phyloP scores from a whole-genome alignment of 2,329 filamentous ascomycete genomes.

The Colletotrichum gigasporum region DNA sequence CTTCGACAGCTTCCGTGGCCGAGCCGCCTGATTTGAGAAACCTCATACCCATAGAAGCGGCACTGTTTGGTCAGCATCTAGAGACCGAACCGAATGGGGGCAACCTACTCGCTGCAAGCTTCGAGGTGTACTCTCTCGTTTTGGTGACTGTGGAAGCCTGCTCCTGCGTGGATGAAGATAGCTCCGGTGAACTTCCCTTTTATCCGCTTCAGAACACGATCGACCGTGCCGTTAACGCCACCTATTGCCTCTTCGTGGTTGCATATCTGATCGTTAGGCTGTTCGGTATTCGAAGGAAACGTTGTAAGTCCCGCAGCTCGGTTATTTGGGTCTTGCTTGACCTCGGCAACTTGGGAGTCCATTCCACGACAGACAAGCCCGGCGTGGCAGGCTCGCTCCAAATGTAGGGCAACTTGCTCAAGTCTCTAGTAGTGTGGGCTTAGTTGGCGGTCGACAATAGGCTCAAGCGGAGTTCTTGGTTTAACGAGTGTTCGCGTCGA shows the following conservation, averaged over 20 bases:
- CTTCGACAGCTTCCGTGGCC: slow-evolving; percentile 89
- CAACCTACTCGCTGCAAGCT: slow-evolving; percentile 85
- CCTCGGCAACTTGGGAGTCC: slow-evolving; percentile 2
- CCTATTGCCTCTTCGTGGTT: background rate
- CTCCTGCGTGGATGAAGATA: slow-evolving; percentile 95
- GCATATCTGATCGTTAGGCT: background rate
- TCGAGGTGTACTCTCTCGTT: slow-evolving; percentile 88
- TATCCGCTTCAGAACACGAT: slow-evolving; percentile 47
- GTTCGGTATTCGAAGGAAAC: background rate
- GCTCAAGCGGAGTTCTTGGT: too few relatives aligned
- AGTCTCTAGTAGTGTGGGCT: too few relatives aligned
- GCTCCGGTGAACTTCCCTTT: slow-evolving; percentile 63
- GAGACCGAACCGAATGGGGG: too few relatives aligned
- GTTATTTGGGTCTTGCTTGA: background rate
- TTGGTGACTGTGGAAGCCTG: slow-evolving; percentile 88
- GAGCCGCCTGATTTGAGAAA: slow-evolving; percentile 81
- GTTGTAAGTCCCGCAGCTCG: background rate
- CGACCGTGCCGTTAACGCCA: slow-evolving; percentile 51
- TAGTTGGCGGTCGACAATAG: too few relatives aligned
- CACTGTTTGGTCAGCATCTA: slow-evolving; percentile 59
- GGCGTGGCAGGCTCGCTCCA: background rate
- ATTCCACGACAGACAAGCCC: slow-evolving; percentile 3
- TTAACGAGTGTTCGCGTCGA: too few relatives aligned
- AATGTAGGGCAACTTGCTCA: too few relatives aligned
- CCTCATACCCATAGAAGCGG: slow-evolving; percentile 84